Conservation (phyloP, 2,329 filamentous ascomycete genomes). For the Aurifilum marmelostoma region DNA sequence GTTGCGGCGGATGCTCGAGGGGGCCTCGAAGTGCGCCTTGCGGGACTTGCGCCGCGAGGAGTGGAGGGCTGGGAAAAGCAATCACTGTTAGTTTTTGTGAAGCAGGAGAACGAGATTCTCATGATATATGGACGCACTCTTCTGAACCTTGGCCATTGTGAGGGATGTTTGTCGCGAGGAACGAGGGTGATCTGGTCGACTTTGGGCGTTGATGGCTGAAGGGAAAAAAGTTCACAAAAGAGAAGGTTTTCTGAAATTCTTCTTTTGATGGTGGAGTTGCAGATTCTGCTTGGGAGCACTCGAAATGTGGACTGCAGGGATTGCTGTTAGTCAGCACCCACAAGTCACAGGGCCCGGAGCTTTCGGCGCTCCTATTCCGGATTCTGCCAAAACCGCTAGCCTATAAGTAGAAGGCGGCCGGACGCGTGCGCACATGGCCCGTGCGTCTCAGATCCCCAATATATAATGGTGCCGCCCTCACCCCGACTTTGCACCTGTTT, state of each 20-base stretch:
- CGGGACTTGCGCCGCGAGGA: conserved; percentile 98
- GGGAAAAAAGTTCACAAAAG: background rate
- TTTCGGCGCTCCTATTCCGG: conserved; percentile 26
- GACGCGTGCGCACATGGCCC: background rate
- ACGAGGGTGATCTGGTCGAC: conserved; percentile 21
- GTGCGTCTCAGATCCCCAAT: background rate
- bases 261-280: background rate
- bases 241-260: conserved; percentile 2
- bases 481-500: conserved; percentile 30
- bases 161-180: conserved; percentile 34
- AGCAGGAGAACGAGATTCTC: background rate
- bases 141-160: conserved; percentile 75
- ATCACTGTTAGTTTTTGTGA: conserved; percentile 30
- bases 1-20: conserved; percentile 88
- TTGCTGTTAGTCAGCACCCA: background rate
- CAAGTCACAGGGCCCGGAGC: conserved; percentile 19
- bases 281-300: background rate
- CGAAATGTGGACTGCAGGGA: conserved; percentile 22
- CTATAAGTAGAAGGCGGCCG: conserved; percentile 11
- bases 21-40: conserved; percentile 96
- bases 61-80: conserved; percentile 56
- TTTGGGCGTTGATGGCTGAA: conserved; percentile 21
- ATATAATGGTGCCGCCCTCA: conserved; percentile 21
- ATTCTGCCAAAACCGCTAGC: background rate
- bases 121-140: conserved; percentile 34